A percentile compares a stretch with the other conserved stretches of the same genome.
Evolutionary conservation across 2,329 filamentous ascomycete species (phyloP).

Genomic region (Aspergillus aculeatus): DNA sequence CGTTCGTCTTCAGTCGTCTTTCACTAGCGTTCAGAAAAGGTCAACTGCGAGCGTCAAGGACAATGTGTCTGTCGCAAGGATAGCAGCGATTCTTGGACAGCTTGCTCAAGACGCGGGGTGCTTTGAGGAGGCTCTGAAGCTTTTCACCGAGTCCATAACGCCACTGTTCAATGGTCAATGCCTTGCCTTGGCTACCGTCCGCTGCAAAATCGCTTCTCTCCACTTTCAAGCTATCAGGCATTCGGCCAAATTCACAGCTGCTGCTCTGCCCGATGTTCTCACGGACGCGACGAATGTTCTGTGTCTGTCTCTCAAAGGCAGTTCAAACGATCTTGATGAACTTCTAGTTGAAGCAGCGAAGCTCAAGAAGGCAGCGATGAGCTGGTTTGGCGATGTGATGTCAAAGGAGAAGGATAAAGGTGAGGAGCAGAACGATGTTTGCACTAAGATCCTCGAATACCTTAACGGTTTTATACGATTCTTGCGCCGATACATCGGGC

Average conservation of each 20-base stretch:
- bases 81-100: constrained; percentile 38
- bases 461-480: constrained; percentile 42
- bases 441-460: constrained; percentile 34
- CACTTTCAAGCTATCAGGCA: constrained; percentile 33
- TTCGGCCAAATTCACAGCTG: constrained; percentile 21
- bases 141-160: constrained; percentile 34
- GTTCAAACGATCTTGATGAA: constrained; percentile 43
- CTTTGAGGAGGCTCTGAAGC: constrained; percentile 38
- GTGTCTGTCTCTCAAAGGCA: constrained; percentile 40
- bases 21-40: constrained; percentile 30
- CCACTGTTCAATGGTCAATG: constrained; percentile 33
- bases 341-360: constrained; percentile 44
- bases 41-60: constrained; percentile 21
- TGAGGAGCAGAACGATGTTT: constrained; percentile 19
- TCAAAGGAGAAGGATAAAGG: constrained; percentile 21
- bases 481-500: constrained; percentile 42
- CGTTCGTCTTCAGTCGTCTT: constrained; percentile 33
- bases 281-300: constrained; percentile 36
- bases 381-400: constrained; percentile 34
- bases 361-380: constrained; percentile 44
- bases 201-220: constrained; percentile 41
- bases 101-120: constrained; percentile 43
- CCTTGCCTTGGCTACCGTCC: constrained; percentile 36
- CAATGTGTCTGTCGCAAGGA: constrained; percentile 30
- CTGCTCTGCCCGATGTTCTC: constrained; percentile 26